Base-by-base conservation (phyloP, 306 rosid genomes). In the Calophaca sinica region DNA sequence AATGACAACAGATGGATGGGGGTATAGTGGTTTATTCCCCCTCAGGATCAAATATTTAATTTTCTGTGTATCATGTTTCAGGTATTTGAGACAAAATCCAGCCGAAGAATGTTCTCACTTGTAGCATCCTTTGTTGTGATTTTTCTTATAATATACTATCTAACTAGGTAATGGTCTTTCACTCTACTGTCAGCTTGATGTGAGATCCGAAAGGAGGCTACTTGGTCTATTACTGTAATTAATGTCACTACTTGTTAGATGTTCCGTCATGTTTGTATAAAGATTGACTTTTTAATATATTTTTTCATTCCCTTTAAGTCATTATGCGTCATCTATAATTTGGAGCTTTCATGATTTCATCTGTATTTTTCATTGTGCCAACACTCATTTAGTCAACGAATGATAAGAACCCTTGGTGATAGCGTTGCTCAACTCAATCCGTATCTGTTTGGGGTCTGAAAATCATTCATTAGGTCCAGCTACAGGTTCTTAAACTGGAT, bases 51-150 rank as follows among this genome's bases (percentile, higher is more conserved):
- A 52, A 45, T 4, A 62, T 68, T 38, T 62, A 33, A 26, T 79
- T 35, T 60, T 52, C 53, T 63, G 26, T 44, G 64, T 78, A 74
- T 73, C 33, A 20, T 66, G 58, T 52, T 82, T 60, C 84, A 94
- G 98, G 97, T 94, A 55, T 91, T 94, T 11, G 98, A 94, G 87
- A 88, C 94, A 58, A 94, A 94, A 86, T 94, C 98, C 41, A 89
- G 96, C 84, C 80, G 87, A 80, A 86, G 92, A 83, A 89, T 94
- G 98, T 89, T 91, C 79, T 70, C 96, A 3, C 90, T 94, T 41
- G 98, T 89, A 50, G 94, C 88, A 64, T 90, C 96, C 11, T 94
- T 91, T 70, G 93, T 94, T 72, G 88, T 90, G 50, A 49, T 94
- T 80, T 94, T 94, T 82, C 92, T 94, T 29, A 78, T 94, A 48